A percentile compares a stretch with the other conserved stretches of the same genome.
These are phyloP conservation scores for Blastosporella zonata DNA, from an alignment of 1,284 basidiomycete species.

Conservation along the genomic window DNA sequence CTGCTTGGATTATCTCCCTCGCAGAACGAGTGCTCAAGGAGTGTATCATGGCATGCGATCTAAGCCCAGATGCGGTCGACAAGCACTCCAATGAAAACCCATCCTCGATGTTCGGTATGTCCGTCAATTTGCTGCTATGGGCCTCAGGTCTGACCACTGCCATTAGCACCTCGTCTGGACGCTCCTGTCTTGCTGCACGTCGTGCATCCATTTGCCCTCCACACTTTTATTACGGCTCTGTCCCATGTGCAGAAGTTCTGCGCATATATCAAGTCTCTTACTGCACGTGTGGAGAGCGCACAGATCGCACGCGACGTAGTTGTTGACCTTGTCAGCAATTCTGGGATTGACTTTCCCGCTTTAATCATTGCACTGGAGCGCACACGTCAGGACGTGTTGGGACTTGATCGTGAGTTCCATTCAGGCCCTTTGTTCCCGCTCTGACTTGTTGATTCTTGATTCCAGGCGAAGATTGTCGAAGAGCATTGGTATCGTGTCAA, in stretches of 20 bases:
- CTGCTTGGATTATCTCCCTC: conserved; percentile 57
- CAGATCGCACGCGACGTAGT: conserved; percentile 62
- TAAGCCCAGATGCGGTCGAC: conserved; percentile 11
- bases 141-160: background rate
- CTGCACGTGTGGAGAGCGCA: conserved; percentile 54
- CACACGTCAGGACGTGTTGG: conserved; percentile 29
- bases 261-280: conserved; percentile 45
- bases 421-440: background rate
- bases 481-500: conserved; percentile 52
- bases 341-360: conserved; percentile 55
- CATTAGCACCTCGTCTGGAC: conserved; percentile 18
- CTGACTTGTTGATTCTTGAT: conserved; percentile 1
- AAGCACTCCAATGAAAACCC: conserved; percentile 4
- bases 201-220: conserved; percentile 56
- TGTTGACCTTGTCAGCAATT: conserved; percentile 57
- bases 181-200: conserved; percentile 54
- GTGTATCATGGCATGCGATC: conserved; percentile 47
- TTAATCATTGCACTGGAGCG: conserved; percentile 46
- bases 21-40: conserved; percentile 63
- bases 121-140: background rate
- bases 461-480: conserved; percentile 48
- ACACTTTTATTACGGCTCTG: conserved; percentile 45
- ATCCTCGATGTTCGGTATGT: conserved; percentile 3
- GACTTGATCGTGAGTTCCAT: conserved; percentile 28
- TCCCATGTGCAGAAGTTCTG: conserved; percentile 58